phyloP scores from a whole-genome alignment of 441 rosid species.

The Aleurites moluccanus region DNA sequence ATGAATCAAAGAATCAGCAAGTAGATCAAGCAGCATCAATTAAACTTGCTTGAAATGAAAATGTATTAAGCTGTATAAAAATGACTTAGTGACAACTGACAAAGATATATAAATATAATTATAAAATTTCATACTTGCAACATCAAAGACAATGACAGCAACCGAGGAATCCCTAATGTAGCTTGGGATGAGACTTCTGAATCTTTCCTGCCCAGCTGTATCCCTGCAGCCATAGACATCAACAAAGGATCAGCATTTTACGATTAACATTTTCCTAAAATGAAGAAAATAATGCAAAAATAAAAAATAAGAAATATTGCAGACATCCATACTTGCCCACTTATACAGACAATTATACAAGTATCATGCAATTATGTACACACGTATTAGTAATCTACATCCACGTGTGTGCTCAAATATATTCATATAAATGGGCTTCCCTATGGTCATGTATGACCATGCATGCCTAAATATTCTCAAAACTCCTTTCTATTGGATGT shows the following conservation, averaged over 20 bases:
- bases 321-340: neutral
- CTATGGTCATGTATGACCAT: neutral
- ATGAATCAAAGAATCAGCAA: neutral
- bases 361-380: neutral
- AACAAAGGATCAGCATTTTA: neutral
- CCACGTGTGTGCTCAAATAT: neutral
- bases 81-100: neutral
- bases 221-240: constrained; percentile 50
- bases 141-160: constrained; percentile 78
- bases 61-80: neutral
- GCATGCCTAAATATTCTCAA: neutral
- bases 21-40: neutral
- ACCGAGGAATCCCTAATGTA: constrained; percentile 79
- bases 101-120: neutral
- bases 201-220: constrained; percentile 82
- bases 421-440: neutral
- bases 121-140: constrained; percentile 58
- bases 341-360: neutral
- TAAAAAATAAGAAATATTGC: neutral
- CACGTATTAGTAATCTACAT: neutral
- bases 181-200: constrained; percentile 89
- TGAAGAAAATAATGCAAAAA: neutral
- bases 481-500: neutral
- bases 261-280: neutral
- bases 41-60: neutral